phyloP scores from a whole-genome alignment of 208 protist species.

The Wallacemonas sp. region DNA sequence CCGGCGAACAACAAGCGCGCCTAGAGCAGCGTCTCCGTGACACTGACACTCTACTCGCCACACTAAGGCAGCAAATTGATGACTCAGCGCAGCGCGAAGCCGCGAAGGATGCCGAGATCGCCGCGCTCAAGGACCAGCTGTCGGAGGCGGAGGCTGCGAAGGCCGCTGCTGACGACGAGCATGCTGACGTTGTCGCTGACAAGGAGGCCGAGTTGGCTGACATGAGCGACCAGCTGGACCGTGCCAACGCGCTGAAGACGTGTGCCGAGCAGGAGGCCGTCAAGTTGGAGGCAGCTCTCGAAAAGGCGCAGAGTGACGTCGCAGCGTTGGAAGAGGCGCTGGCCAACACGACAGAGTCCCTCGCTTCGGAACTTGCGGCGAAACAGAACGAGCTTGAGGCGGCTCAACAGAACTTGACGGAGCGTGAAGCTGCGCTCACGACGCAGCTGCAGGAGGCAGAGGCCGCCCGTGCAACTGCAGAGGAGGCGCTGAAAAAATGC shows the following conservation, averaged over 20 bases:
- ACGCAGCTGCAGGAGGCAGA: slow-evolving; percentile 8
- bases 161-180: slow-evolving; percentile 7
- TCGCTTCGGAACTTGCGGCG: too few species aligned
- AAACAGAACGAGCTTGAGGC: not conserved
- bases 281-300: not conserved
- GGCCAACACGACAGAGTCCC: too few species aligned
- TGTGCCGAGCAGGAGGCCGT: not conserved
- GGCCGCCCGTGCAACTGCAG: not conserved
- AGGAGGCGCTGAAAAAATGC: not conserved
- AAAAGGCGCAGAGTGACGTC: not conserved
- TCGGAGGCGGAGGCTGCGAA: slow-evolving; percentile 14
- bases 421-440: not conserved
- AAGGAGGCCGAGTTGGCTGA: slow-evolving; percentile 3
- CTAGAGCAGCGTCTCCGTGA: too few species aligned
- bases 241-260: not conserved
- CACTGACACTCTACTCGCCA: too few species aligned
- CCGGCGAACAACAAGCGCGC: too few species aligned
- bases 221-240: not conserved
- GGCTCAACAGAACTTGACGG: not conserved
- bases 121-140: slow-evolving; percentile 13
- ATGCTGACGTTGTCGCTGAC: not conserved
- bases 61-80: too few species aligned
- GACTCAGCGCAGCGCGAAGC: not conserved
- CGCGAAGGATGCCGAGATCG: slow-evolving; percentile 2
- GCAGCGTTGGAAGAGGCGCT: too few species aligned